Evolutionary conservation across 352 stramenopile species (phyloP).

Genomic region (Phytophthora foliorum): DNA sequence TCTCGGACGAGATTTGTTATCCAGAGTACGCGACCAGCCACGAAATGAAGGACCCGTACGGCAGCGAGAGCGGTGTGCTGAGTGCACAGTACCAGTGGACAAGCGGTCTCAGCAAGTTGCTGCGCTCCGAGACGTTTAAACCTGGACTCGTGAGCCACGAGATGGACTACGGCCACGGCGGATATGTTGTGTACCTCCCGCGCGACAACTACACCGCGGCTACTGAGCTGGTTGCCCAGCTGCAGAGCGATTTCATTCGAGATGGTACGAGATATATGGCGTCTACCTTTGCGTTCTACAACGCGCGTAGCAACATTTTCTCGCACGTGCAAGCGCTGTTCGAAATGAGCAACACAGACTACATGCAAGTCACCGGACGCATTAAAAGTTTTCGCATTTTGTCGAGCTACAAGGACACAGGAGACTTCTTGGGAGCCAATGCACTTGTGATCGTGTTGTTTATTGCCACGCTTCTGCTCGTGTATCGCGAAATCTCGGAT

Average conservation of each 20-base stretch:
- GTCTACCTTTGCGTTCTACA: constrained; percentile 77
- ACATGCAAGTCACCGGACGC: constrained; percentile 75
- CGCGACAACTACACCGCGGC: constrained; percentile 75
- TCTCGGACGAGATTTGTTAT: constrained; percentile 76
- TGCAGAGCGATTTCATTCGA: constrained; percentile 71
- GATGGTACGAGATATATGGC: constrained; percentile 73
- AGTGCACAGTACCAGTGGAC: constrained; percentile 59
- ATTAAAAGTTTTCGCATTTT: constrained; percentile 83
- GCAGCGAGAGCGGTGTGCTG: constrained; percentile 44
- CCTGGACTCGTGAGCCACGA: constrained; percentile 70
- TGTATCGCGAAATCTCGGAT: constrained; percentile 65
- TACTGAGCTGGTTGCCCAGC: constrained; percentile 46
- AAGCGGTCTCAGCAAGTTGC: constrained; percentile 44
- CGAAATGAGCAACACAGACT: constrained; percentile 83
- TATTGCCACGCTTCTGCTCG: constrained; percentile 56
- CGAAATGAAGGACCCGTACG: constrained; percentile 65
- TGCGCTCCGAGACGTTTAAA: constrained; percentile 78
- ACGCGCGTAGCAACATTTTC: constrained; percentile 83
- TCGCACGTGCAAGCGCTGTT: constrained; percentile 76
- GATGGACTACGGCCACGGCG: constrained; percentile 81
- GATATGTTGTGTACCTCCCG: constrained; percentile 76
- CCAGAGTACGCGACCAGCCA: constrained; percentile 57
- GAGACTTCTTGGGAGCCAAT: constrained; percentile 61
- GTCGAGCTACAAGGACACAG: constrained; percentile 53
- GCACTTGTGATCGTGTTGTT: constrained; percentile 72